Evolutionary conservation across 768 basidiomycete genomes (phyloP).

Genomic region (Tulasnella sp.): DNA sequence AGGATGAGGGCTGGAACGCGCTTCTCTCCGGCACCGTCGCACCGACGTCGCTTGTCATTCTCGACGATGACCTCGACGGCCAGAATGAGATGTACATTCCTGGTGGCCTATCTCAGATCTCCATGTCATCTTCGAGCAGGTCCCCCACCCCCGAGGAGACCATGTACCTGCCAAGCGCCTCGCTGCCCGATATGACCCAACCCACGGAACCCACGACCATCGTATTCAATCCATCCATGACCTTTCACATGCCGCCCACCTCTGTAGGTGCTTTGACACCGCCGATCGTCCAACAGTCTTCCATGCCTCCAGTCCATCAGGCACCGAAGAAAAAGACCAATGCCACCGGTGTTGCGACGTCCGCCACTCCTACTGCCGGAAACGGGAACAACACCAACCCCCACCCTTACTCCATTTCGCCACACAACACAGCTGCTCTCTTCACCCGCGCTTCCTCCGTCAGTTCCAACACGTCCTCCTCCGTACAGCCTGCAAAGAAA

Average conservation of each 20-base stretch:
- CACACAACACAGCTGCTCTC: slow-evolving; percentile 11
- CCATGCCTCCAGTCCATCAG: too few relatives aligned
- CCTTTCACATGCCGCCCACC: slow-evolving; percentile 11
- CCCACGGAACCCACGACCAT: slow-evolving; percentile 9
- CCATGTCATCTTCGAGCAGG: neutral
- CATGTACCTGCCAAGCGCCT: slow-evolving; percentile 13
- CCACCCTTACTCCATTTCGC: slow-evolving; percentile 12
- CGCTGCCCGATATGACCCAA: neutral
- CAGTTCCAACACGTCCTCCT: neutral
- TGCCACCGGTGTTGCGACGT: neutral
- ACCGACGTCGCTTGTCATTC: too few relatives aligned
- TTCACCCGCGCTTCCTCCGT: slow-evolving; percentile 13
- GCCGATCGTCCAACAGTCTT: too few relatives aligned
- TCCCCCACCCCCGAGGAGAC: slow-evolving; percentile 9
- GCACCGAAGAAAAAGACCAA: neutral
- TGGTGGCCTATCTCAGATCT: slow-evolving; percentile 14
- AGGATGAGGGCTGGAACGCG: too few relatives aligned
- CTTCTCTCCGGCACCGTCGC: too few relatives aligned
- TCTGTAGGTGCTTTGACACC: neutral
- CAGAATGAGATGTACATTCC: slow-evolving; percentile 9
- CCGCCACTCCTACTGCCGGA: slow-evolving; percentile 7
- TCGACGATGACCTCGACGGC: too few relatives aligned
- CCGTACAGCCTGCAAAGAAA: slow-evolving; percentile 31
- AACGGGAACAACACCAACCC: slow-evolving; percentile 5
- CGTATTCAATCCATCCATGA: slow-evolving; percentile 15